phyloP scores from a whole-genome alignment of 2,329 filamentous ascomycete genomes.

The Aspergillus fischeri region DNA sequence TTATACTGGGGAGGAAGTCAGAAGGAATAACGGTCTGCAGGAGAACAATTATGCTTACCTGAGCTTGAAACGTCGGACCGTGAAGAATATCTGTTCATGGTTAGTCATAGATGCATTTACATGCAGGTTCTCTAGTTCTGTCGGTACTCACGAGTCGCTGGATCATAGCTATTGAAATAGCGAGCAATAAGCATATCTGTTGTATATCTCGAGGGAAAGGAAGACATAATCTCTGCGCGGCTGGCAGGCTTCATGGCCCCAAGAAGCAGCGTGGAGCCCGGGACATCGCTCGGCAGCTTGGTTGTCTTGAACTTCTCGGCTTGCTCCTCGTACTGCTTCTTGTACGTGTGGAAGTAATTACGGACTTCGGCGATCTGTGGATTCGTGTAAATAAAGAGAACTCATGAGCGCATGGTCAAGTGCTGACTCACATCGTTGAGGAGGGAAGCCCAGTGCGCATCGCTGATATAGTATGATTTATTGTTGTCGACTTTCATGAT shows the following conservation, averaged over 20 bases:
- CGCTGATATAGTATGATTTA: constrained; percentile 76
- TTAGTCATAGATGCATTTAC: constrained; percentile 4
- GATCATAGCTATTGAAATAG: constrained; percentile 82
- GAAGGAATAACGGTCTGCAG: background rate
- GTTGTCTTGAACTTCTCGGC: constrained; percentile 69
- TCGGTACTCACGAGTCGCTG: constrained; percentile 52
- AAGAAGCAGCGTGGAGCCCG: constrained; percentile 74
- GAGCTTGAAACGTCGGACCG: constrained; percentile 76
- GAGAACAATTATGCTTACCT: constrained; percentile 42
- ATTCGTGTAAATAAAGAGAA: constrained; percentile 6
- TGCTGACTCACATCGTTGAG: constrained; percentile 58
- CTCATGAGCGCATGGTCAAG: background rate
- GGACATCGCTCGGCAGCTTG: constrained; percentile 51
- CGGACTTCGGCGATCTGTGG: constrained; percentile 81
- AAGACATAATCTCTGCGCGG: constrained; percentile 71
- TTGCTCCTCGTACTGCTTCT: constrained; percentile 82
- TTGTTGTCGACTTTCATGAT: constrained; percentile 75
- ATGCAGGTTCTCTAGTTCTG: constrained; percentile 1
- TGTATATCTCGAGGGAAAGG: constrained; percentile 74
- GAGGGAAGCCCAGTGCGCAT: constrained; percentile 78
- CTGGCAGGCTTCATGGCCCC: constrained; percentile 66
- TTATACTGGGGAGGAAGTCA: constrained; percentile 48
- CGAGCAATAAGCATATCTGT: constrained; percentile 81
- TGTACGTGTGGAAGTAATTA: constrained; percentile 79
- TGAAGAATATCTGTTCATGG: constrained; percentile 62